phyloP scores from a whole-genome alignment of 768 basidiomycete genomes.

The Lactifluus volemus region DNA sequence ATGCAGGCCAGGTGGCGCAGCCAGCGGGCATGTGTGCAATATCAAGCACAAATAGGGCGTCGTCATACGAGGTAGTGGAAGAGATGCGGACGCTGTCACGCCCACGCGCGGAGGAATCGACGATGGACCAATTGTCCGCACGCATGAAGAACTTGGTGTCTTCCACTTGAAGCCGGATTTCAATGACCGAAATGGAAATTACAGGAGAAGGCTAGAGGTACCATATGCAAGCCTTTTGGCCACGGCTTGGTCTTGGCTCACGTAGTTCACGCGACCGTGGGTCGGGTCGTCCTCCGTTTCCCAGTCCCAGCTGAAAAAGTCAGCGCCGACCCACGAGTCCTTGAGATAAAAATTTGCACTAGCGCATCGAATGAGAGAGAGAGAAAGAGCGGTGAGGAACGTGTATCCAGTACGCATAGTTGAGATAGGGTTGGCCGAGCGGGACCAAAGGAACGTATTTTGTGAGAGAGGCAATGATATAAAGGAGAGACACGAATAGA shows the following conservation, averaged over 20 bases:
- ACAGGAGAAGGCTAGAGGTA: constrained; percentile 18
- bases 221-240: constrained; percentile 39
- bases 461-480: constrained; percentile 20
- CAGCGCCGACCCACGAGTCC: constrained; percentile 25
- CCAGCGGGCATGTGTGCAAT: constrained; percentile 53
- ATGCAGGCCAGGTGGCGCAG: constrained; percentile 56
- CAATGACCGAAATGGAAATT: neutral
- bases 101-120: constrained; percentile 35
- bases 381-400: constrained; percentile 10
- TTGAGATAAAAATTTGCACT: constrained; percentile 10
- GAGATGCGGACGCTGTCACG: constrained; percentile 48
- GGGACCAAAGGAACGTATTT: constrained; percentile 17
- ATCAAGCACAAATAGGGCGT: constrained; percentile 43
- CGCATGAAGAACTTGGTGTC: constrained; percentile 47
- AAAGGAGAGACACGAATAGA: constrained; percentile 23
- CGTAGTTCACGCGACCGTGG: constrained; percentile 55
- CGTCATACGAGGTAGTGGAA: constrained; percentile 37
- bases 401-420: constrained; percentile 29
- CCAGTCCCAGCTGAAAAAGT: constrained; percentile 46
- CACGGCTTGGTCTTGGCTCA: constrained; percentile 37
- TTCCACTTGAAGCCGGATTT: constrained; percentile 24
- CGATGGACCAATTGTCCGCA: constrained; percentile 36
- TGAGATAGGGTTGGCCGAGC: constrained; percentile 18
- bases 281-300: constrained; percentile 50
- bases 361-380: neutral